Evolutionary conservation across 495 filamentous ascomycete species (phyloP), one percentile per base, ranked within the genome.

Genomic region (Hypoxylon cercidicola): DNA sequence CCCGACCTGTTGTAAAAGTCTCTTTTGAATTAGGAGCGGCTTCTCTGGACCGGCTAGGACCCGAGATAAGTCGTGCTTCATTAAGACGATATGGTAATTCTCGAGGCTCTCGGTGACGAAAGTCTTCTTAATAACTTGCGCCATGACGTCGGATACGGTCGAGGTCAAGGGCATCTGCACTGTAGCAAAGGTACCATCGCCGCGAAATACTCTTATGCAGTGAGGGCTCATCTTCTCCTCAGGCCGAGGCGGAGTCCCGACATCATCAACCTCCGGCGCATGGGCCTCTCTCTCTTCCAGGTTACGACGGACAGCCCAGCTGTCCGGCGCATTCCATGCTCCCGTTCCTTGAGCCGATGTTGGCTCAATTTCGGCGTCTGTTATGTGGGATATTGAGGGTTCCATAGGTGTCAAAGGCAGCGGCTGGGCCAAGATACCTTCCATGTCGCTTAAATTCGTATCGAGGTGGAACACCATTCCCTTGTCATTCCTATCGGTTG

Each of bases 1-100:
- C 11, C 95, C 95, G 28, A 93, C 90, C 75, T 97, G 92, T 75
- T 97, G 90, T 7, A 99, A 82, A 21, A 99, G 82, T 25, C 88
- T 86, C 75, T 97, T 98, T 72, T 99, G 96, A 67, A 99, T 93
- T 39, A 92, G 81, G 18, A 99, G 85, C 9, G 96, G 96, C 34
- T 89, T 85, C 75, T 99, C 96, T 23, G 82, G 84, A 7, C 86
- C 81, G 39, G 86, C 84, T 23, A 99, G 81, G 58, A 97, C 90
- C 39, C 93, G 84, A 13, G 89, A 88, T n/a, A 97, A 84, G 60
- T 93, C 90, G 67, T 97, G 93, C 78, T 95, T 97, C 60, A 89
- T 90, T 78, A 99, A 85, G 5, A 99, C 88, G 54, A 99, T 93
- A 69, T 97, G 92, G 76, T 97, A 98, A 65, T 96, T 97, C 64